These are phyloP conservation scores for Colletotrichum filicis DNA, from an alignment of 2,329 filamentous ascomycete genomes.

Conservation along the genomic window DNA sequence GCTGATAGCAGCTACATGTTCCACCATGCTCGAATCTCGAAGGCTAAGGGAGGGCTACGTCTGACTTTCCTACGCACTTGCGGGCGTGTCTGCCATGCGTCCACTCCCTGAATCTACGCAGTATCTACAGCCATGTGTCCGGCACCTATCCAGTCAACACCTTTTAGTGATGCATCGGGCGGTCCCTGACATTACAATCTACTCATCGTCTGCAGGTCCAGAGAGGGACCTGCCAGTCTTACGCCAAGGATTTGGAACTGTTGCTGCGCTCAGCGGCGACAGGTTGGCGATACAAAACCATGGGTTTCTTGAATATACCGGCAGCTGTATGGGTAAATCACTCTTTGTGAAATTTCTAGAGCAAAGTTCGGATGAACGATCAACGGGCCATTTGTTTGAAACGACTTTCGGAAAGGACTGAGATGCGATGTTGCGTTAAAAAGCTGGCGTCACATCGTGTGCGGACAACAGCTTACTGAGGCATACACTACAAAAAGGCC, in stretches of 20 bases:
- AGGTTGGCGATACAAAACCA: background rate
- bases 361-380: background rate
- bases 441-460: slow-evolving; percentile 27
- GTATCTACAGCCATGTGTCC: slow-evolving; percentile 2
- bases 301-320: background rate
- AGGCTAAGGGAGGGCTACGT: background rate
- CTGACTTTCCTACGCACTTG: background rate
- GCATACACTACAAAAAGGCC: slow-evolving; percentile 1
- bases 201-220: slow-evolving; percentile 15
- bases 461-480: slow-evolving; percentile 18
- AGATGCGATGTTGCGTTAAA: slow-evolving; percentile 15
- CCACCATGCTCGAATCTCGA: background rate
- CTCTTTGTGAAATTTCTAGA: background rate
- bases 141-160: background rate
- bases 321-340: background rate
- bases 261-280: background rate
- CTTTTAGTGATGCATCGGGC: background rate
- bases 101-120: background rate
- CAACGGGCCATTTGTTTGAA: slow-evolving; percentile 15
- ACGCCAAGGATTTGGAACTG: background rate
- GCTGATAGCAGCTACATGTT: background rate
- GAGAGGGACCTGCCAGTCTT: background rate
- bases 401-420: background rate
- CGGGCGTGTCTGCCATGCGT: background rate
- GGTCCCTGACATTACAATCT: slow-evolving; percentile 14